These are phyloP conservation scores for Anthostomella pinea DNA, from an alignment of 2,329 filamentous ascomycete species.

Conservation along the genomic window DNA sequence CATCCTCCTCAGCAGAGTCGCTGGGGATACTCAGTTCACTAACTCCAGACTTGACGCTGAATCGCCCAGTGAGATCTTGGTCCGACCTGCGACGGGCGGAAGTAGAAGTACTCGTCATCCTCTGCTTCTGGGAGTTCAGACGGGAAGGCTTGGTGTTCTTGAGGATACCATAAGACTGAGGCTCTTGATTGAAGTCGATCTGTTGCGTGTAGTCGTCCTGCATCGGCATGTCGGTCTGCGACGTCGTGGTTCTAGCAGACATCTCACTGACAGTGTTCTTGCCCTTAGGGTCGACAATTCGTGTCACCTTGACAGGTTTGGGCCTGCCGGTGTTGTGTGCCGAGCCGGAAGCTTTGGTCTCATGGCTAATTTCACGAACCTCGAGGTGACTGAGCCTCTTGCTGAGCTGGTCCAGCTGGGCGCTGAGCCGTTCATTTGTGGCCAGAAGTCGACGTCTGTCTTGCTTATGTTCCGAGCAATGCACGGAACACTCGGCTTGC, in stretches of 20 bases:
- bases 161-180: slow-evolving; percentile 32
- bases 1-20: slow-evolving; percentile 21
- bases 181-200: slow-evolving; percentile 33
- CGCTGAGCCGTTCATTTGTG: slow-evolving; percentile 33
- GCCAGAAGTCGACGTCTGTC: slow-evolving; percentile 20
- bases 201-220: slow-evolving; percentile 38
- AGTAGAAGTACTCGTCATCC: not conserved
- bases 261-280: slow-evolving; percentile 30
- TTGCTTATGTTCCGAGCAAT: slow-evolving; percentile 16
- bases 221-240: slow-evolving; percentile 31
- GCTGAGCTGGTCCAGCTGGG: slow-evolving; percentile 41
- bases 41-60: slow-evolving; percentile 34
- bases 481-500: slow-evolving; percentile 16
- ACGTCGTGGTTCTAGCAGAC: slow-evolving; percentile 34
- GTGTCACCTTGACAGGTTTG: slow-evolving; percentile 32
- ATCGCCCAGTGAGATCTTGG: slow-evolving; percentile 32
- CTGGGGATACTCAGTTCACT: slow-evolving; percentile 31
- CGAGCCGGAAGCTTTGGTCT: slow-evolving; percentile 19
- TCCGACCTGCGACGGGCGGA: slow-evolving; percentile 7
- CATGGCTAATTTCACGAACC: slow-evolving; percentile 17
- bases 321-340: slow-evolving; percentile 21
- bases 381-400: slow-evolving; percentile 28
- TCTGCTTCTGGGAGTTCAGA: slow-evolving; percentile 1
- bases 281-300: slow-evolving; percentile 31
- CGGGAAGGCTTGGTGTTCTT: slow-evolving; percentile 33